Conservation (phyloP, 305 asterid genomes). For the Vinca major region DNA sequence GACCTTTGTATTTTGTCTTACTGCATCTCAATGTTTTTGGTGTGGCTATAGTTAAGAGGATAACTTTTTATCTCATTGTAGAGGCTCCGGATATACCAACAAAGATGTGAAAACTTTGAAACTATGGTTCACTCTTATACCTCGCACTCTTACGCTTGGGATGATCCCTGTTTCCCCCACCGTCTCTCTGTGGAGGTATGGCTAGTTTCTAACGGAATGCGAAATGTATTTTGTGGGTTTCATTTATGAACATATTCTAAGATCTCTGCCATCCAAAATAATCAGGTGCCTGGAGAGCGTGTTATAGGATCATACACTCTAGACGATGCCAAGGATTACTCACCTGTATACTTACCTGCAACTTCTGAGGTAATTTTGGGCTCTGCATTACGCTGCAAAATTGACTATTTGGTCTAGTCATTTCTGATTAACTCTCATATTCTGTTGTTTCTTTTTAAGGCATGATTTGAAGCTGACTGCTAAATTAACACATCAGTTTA, state of each 20-base stretch:
- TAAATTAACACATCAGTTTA: background rate
- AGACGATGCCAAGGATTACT: constrained; percentile 61
- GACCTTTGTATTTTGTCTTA: background rate
- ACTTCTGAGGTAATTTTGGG: constrained; percentile 57
- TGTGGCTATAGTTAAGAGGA: constrained; percentile 6
- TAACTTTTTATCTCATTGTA: constrained; percentile 28
- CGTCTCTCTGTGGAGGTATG: constrained; percentile 86
- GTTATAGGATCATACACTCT: constrained; percentile 68
- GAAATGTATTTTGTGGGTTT: background rate
- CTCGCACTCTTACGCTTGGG: constrained; percentile 89
- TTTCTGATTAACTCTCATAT: background rate
- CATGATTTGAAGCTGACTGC: background rate
- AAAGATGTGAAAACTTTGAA: constrained; percentile 87
- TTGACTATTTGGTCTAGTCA: background rate
- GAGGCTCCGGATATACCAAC: constrained; percentile 92
- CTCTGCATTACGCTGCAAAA: background rate
- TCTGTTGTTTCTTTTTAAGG: background rate
- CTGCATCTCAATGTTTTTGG: background rate
- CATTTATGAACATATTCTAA: background rate
- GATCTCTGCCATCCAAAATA: constrained; percentile 10
- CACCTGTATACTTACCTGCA: constrained; percentile 64
- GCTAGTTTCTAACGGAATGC: constrained; percentile 6
- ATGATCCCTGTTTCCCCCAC: constrained; percentile 91
- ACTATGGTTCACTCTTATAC: constrained; percentile 78
- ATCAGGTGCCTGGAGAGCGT: constrained; percentile 88